phyloP scores from a whole-genome alignment of 192 early-diverging fungal genomes.

The Kappamyces sp. region DNA sequence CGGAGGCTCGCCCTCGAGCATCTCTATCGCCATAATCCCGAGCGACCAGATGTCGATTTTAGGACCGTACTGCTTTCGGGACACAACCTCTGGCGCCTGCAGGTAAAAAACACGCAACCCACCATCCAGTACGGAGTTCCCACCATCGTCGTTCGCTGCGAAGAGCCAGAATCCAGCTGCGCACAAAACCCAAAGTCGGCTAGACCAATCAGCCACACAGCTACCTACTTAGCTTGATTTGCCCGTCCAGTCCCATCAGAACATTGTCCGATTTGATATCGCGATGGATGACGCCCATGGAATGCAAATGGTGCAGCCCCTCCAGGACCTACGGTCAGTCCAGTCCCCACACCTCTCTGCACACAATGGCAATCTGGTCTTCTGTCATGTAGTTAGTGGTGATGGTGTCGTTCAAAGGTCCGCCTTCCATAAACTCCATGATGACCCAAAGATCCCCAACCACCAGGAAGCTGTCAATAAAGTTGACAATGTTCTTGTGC shows the following conservation, averaged over 20 bases:
- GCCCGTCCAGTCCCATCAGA: slow-evolving; percentile 57
- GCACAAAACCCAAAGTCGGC: slow-evolving; percentile 96
- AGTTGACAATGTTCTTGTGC: slow-evolving; percentile 78
- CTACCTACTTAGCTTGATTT: slow-evolving; percentile 66
- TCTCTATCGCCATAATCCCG: slow-evolving; percentile 96
- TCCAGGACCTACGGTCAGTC: slow-evolving; percentile 27
- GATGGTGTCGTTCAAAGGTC: slow-evolving; percentile 77
- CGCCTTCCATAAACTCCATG: slow-evolving; percentile 92
- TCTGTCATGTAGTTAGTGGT: slow-evolving; percentile 80
- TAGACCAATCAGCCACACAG: slow-evolving; percentile 23
- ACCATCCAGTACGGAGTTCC: slow-evolving; percentile 51
- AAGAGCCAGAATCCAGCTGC: slow-evolving; percentile 74
- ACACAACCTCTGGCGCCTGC: slow-evolving; percentile 56
- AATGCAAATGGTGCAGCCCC: slow-evolving; percentile 59
- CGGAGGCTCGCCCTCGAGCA: slow-evolving; percentile 95
- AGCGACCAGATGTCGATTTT: slow-evolving; percentile 83
- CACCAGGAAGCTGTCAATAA: slow-evolving; percentile 72
- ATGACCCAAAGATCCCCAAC: slow-evolving; percentile 81
- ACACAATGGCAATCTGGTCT: slow-evolving; percentile 89
- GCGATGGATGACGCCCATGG: slow-evolving; percentile 62
- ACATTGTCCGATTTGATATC: slow-evolving; percentile 68
- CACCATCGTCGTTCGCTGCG: slow-evolving; percentile 64
- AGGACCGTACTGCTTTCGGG: slow-evolving; percentile 60
- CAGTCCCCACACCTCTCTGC: slow-evolving; percentile 64
- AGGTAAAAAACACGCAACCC: too few species aligned